phyloP scores from a whole-genome alignment of 176 grass and related monocot species.

The Tillandsia fasciculata region DNA sequence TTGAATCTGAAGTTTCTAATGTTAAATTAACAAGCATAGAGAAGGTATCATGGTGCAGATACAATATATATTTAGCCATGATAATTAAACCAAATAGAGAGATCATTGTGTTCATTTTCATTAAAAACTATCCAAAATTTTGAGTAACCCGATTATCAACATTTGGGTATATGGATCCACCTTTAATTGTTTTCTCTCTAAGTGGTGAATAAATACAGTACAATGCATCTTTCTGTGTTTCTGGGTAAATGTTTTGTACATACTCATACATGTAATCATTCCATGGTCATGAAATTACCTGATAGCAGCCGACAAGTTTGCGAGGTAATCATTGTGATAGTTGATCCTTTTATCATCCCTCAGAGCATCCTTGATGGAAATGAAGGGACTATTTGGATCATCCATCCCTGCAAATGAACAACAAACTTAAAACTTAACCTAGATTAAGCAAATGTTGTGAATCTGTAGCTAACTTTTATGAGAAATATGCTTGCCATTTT shows the following conservation, averaged over 20 bases:
- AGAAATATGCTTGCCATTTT: constrained; percentile 44
- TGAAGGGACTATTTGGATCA: constrained; percentile 64
- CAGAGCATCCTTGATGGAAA: constrained; percentile 54
- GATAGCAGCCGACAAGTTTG: constrained; percentile 56
- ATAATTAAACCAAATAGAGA: background rate
- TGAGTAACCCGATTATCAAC: background rate
- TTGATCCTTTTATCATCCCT: constrained; percentile 79
- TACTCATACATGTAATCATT: background rate
- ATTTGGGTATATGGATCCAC: too few relatives aligned
- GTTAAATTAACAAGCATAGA: background rate
- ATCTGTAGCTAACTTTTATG: background rate
- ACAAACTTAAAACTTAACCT: background rate
- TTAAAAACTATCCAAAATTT: background rate
- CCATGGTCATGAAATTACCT: constrained; percentile 23
- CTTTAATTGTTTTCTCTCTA: too few relatives aligned
- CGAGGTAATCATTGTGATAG: constrained; percentile 75
- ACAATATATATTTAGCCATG: background rate
- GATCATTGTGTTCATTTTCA: background rate
- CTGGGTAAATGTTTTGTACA: background rate
- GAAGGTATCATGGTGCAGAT: background rate
- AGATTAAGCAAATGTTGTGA: background rate
- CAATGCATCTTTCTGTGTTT: background rate
- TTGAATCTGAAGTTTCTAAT: too few relatives aligned
- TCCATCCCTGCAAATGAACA: constrained; percentile 55
- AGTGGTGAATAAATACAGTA: background rate